Percentiles rank a stretch among this genome's conserved stretches.
phyloP scores from a whole-genome alignment of 768 basidiomycete genomes.

The Hericium erinaceus region DNA sequence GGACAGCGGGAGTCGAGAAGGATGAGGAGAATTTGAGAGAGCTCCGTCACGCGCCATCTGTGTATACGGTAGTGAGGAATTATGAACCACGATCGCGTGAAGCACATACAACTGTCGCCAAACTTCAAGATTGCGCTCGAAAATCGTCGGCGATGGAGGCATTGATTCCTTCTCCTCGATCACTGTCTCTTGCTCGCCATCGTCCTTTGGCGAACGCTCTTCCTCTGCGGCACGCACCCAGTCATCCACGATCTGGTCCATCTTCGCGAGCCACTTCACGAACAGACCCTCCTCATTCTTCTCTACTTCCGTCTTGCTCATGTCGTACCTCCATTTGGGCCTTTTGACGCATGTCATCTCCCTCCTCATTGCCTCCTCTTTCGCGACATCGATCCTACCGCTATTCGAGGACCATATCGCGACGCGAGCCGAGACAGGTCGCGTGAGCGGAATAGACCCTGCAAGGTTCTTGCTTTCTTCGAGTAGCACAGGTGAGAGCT shows the following conservation, averaged over 20 bases:
- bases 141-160: constrained; percentile 67
- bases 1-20: constrained; percentile 89
- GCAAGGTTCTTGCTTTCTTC: constrained; percentile 51
- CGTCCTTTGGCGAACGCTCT: not conserved
- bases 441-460: constrained; percentile 37
- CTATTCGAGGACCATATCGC: constrained; percentile 22
- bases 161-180: constrained; percentile 19
- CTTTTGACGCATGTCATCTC: constrained; percentile 45
- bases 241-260: constrained; percentile 43
- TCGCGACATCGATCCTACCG: constrained; percentile 2
- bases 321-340: constrained; percentile 82
- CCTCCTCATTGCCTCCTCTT: not conserved
- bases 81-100: not conserved
- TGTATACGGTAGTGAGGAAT: constrained; percentile 5
- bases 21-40: constrained; percentile 79
- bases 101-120: constrained; percentile 82
- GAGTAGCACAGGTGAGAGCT: constrained; percentile 48
- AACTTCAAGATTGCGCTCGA: constrained; percentile 86
- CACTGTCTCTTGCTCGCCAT: not conserved
- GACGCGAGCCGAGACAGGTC: constrained; percentile 42
- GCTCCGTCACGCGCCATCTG: constrained; percentile 92
- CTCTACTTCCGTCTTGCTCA: constrained; percentile 85
- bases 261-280: constrained; percentile 65
- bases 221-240: constrained; percentile 28
- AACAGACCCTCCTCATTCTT: constrained; percentile 82